Evolutionary conservation across 768 basidiomycete genomes (phyloP).

Genomic region (Termitomyces sp.): DNA sequence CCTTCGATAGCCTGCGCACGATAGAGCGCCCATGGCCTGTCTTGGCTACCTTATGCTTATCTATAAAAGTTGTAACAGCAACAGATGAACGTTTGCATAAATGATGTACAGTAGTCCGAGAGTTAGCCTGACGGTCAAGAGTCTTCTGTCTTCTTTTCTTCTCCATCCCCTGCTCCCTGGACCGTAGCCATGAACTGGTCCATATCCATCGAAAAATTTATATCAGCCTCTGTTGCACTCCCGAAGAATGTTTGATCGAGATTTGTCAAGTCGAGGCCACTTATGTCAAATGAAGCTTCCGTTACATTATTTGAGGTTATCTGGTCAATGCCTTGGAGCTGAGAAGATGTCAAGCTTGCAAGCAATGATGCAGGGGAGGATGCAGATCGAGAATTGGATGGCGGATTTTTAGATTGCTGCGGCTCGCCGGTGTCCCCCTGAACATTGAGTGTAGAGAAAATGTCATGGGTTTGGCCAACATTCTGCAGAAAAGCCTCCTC

Average conservation of each 20-base stretch:
- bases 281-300: constrained; percentile 41
- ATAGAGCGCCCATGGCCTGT: background rate
- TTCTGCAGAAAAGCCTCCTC: constrained; percentile 33
- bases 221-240: constrained; percentile 28
- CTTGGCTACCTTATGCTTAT: background rate
- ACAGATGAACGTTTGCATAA: background rate
- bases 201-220: constrained; percentile 48
- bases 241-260: constrained; percentile 40
- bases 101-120: background rate
- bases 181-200: constrained; percentile 45
- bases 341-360: constrained; percentile 37
- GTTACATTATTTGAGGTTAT: constrained; percentile 14
- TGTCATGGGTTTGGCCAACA: constrained; percentile 20
- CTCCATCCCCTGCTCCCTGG: constrained; percentile 16
- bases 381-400: constrained; percentile 17
- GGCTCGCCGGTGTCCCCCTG: constrained; percentile 11
- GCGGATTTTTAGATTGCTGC: constrained; percentile 11
- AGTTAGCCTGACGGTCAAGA: background rate
- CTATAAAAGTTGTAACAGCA: background rate
- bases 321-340: constrained; percentile 20
- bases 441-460: constrained; percentile 28
- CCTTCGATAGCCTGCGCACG: too few relatives aligned
- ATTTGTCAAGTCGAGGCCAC: constrained; percentile 39
- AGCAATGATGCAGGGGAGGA: constrained; percentile 37
- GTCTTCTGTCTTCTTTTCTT: background rate